These are phyloP conservation scores for Aspergillus bertholletiae DNA, from an alignment of 495 filamentous ascomycete genomes.

Conservation along the genomic window DNA sequence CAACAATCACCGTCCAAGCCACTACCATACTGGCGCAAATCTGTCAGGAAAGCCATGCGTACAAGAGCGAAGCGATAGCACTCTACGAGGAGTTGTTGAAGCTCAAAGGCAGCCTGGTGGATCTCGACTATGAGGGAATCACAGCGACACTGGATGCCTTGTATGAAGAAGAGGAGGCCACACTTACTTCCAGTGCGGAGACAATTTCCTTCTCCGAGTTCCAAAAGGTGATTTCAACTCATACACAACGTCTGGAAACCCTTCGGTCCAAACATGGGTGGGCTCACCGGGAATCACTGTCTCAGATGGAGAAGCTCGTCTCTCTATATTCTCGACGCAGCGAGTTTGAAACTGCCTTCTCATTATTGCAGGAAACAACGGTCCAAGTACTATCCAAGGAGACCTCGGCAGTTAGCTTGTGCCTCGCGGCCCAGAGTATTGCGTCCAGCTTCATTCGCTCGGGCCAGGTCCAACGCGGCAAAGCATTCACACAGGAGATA, in stretches of 20 bases:
- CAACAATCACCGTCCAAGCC: slow-evolving; percentile 32
- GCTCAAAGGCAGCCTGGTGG: slow-evolving; percentile 19
- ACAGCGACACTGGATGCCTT: slow-evolving; percentile 31
- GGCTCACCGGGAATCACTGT: slow-evolving; percentile 35
- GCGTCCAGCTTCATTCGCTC: slow-evolving; percentile 30
- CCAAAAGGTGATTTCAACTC: slow-evolving; percentile 22
- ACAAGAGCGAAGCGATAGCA: slow-evolving; percentile 28
- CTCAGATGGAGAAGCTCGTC: slow-evolving; percentile 29
- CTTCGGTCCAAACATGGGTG: slow-evolving; percentile 30
- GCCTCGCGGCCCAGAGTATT: slow-evolving; percentile 28
- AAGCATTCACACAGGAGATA: slow-evolving; percentile 29
- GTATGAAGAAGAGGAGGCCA: slow-evolving; percentile 29
- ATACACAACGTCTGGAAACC: slow-evolving; percentile 25
- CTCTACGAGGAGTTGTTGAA: slow-evolving; percentile 32
- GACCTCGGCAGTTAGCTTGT: slow-evolving; percentile 25
- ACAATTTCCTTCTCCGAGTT: slow-evolving; percentile 22
- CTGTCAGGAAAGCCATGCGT: slow-evolving; percentile 33
- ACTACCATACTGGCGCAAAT: slow-evolving; percentile 34
- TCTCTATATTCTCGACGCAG: slow-evolving; percentile 28
- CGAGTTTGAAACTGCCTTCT: slow-evolving; percentile 18
- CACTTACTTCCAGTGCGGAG: slow-evolving; percentile 16
- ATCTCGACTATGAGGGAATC: slow-evolving; percentile 31
- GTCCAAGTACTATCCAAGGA: slow-evolving; percentile 29
- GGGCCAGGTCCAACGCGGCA: slow-evolving; percentile 26
- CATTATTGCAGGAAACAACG: slow-evolving; percentile 30